These are phyloP conservation scores for Pythium periplocum DNA, from an alignment of 352 stramenopile species.

Conservation along the genomic window DNA sequence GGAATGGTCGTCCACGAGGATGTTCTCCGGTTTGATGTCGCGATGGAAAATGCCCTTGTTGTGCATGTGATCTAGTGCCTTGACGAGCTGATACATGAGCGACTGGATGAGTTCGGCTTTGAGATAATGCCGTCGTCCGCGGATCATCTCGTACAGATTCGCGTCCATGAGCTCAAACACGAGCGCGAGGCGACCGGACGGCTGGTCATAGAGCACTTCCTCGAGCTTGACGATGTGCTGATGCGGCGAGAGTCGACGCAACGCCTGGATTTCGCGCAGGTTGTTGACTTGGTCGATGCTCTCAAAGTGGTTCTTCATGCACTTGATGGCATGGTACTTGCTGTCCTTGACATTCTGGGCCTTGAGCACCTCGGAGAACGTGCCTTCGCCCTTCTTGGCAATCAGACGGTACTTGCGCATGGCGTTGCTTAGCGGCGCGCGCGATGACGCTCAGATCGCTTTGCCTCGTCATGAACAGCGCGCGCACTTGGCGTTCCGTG, in stretches of 20 bases:
- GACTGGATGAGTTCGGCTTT: slow-evolving; percentile 79
- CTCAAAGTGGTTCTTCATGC: slow-evolving; percentile 97
- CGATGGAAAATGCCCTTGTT: slow-evolving; percentile 96
- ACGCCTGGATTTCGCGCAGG: slow-evolving; percentile 93
- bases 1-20: slow-evolving; percentile 84
- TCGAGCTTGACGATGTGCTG: slow-evolving; percentile 95
- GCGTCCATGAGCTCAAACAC: slow-evolving; percentile 97
- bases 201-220: slow-evolving; percentile 93
- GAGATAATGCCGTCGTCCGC: slow-evolving; percentile 80
- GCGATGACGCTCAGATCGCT: background rate
- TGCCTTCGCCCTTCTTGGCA: slow-evolving; percentile 94
- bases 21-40: no score
- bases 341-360: slow-evolving; percentile 92
- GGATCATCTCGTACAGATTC: slow-evolving; percentile 97
- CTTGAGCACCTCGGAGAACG: slow-evolving; percentile 94
- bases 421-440: background rate
- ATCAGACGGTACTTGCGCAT: slow-evolving; percentile 94
- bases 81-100: slow-evolving; percentile 92
- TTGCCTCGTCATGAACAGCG: background rate
- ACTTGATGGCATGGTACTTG: slow-evolving; percentile 97
- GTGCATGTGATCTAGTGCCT: slow-evolving; percentile 96
- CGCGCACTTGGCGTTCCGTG: background rate
- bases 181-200: slow-evolving; percentile 89
- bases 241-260: slow-evolving; percentile 91
- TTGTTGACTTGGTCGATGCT: slow-evolving; percentile 97